A percentile compares a stretch with the other conserved stretches of the same genome.
phyloP scores from a whole-genome alignment of 2,329 filamentous ascomycete species.

The Diaporthe caulivora region DNA sequence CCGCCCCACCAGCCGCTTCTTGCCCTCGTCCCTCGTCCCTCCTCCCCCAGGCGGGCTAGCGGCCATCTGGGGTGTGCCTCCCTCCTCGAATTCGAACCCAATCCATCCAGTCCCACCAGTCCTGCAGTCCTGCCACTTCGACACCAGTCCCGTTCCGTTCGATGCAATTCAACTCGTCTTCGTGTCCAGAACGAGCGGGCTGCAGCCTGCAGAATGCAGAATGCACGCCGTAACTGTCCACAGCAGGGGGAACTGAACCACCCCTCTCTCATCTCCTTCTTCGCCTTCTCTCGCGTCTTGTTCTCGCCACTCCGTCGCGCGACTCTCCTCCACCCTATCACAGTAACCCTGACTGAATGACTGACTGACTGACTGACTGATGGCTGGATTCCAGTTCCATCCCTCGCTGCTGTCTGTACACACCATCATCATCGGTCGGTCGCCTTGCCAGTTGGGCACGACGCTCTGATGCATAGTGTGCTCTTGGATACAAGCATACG shows the following conservation, averaged over 20 bases:
- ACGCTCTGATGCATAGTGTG: conserved; percentile 17
- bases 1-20: conserved; percentile 3
- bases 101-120: conserved; percentile 8
- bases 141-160: conserved; percentile 23
- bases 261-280: background rate
- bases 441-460: background rate
- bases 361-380: background rate
- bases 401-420: no score
- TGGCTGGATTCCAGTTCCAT: background rate
- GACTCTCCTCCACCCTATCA: background rate
- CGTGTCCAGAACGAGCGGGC: conserved; percentile 14
- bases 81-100: conserved; percentile 24
- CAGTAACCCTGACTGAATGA: no score
- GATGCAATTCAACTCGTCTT: conserved; percentile 29
- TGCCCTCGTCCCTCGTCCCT: background rate
- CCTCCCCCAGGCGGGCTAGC: conserved; percentile 22
- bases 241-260: background rate
- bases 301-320: background rate
- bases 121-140: conserved; percentile 4
- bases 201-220: conserved; percentile 11
- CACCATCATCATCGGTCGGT: background rate
- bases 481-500: background rate
- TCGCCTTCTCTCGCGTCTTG: conserved; percentile 19
- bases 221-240: background rate
- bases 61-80: conserved; percentile 13